These are phyloP conservation scores for Chaetomium sp. DNA, from an alignment of 2,329 filamentous ascomycete genomes.

Conservation along the genomic window DNA sequence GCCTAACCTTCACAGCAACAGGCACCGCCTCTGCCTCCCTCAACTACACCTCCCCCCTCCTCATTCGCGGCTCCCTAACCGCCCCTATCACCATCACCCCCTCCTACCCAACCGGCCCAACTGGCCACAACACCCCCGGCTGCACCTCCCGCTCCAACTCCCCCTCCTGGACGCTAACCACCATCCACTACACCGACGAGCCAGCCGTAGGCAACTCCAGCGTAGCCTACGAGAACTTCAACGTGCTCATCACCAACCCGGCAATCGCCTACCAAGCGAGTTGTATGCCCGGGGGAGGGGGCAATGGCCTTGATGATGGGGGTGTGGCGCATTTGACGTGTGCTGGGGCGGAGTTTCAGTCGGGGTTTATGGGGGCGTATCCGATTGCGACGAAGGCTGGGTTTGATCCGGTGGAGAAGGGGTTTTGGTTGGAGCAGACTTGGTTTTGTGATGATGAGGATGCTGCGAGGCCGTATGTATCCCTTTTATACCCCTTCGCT, in stretches of 20 bases:
- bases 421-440: conserved; percentile 22
- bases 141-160: conserved; percentile 16
- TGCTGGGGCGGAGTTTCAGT: conserved; percentile 15
- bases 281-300: conserved; percentile 17
- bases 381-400: conserved; percentile 15
- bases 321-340: conserved; percentile 11
- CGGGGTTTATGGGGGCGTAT: conserved; percentile 13
- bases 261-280: conserved; percentile 22
- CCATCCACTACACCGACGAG: conserved; percentile 19
- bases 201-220: conserved; percentile 13
- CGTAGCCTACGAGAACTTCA: conserved; percentile 16
- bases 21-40: conserved; percentile 16
- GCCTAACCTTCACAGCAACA: conserved; percentile 17
- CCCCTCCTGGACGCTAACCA: conserved; percentile 20
- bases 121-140: conserved; percentile 18
- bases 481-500: background rate
- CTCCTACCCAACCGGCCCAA: conserved; percentile 19
- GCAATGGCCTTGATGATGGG: background rate
- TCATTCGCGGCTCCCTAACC: conserved; percentile 21
- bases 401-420: conserved; percentile 17
- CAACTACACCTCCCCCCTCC: conserved; percentile 13
- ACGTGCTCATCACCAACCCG: conserved; percentile 20
- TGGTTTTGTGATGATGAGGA: conserved; percentile 25
- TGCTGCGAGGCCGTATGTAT: conserved; percentile 21
- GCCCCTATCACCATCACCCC: conserved; percentile 22